phyloP scores from a whole-genome alignment of 2,329 filamentous ascomycete genomes.

The Xylaria sp. region DNA sequence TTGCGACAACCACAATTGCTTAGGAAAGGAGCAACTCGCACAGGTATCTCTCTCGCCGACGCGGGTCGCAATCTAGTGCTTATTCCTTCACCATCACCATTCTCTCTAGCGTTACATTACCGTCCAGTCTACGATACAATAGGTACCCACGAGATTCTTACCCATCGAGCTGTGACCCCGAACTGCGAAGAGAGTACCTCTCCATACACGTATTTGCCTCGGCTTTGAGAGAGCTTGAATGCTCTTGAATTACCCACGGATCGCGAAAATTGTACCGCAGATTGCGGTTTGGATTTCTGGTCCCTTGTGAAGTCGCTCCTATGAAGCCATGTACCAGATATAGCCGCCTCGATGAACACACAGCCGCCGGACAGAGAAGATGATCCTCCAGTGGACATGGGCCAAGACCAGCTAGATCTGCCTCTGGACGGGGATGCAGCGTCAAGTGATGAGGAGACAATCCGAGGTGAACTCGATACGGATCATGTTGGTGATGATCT shows the following conservation, averaged over 20 bases:
- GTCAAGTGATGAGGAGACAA: slow-evolving; percentile 41
- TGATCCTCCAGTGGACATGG: slow-evolving; percentile 34
- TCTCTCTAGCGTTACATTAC: neutral
- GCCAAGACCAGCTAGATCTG: slow-evolving; percentile 42
- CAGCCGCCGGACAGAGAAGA: slow-evolving; percentile 35
- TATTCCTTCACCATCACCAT: neutral
- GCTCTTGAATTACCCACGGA: neutral
- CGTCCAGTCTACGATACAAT: neutral
- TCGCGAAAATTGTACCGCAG: slow-evolving; percentile 3
- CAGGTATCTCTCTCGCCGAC: neutral
- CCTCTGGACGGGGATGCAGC: slow-evolving; percentile 36
- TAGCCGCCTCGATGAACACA: slow-evolving; percentile 28
- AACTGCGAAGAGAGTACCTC: neutral
- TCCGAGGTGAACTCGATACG: slow-evolving; percentile 36
- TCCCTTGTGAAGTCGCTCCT: slow-evolving; percentile 2
- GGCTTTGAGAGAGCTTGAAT: neutral
- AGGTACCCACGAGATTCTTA: neutral
- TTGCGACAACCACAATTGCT: neutral
- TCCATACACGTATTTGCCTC: neutral
- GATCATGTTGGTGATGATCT: slow-evolving; percentile 34
- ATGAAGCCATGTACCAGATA: slow-evolving; percentile 28
- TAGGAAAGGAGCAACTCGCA: neutral
- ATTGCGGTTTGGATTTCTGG: neutral
- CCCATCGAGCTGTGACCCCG: neutral
- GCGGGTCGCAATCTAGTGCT: neutral